phyloP scores from a whole-genome alignment of 768 basidiomycete species.

The Hericium alpestre region DNA sequence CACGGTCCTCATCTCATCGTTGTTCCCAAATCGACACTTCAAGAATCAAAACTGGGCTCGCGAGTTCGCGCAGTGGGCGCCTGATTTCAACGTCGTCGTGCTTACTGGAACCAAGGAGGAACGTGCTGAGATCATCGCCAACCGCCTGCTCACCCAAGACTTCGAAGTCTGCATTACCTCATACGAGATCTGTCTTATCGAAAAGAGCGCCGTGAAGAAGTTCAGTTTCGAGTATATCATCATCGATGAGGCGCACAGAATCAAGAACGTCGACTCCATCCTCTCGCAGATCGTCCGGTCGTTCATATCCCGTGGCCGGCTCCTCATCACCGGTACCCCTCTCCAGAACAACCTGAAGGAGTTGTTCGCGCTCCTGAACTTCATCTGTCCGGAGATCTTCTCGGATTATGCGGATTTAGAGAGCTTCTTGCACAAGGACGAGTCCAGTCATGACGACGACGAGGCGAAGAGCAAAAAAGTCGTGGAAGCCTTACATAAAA shows the following conservation, averaged over 20 bases:
- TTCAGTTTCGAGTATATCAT: conserved; percentile 96
- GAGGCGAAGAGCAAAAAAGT: conserved; percentile 86
- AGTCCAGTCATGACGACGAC: conserved; percentile 51
- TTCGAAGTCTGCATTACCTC: conserved; percentile 94
- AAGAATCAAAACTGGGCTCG: conserved; percentile 97
- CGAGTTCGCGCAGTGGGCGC: conserved; percentile 87
- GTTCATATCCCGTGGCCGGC: conserved; percentile 78
- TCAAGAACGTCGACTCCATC: conserved; percentile 97
- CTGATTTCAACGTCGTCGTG: conserved; percentile 72
- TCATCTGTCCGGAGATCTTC: conserved; percentile 95
- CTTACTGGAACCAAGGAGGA: conserved; percentile 88
- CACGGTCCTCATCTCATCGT: conserved; percentile 87
- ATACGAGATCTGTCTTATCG: conserved; percentile 95
- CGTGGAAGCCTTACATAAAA: conserved; percentile 95
- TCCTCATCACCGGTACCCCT: conserved; percentile 95
- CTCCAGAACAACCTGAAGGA: conserved; percentile 96
- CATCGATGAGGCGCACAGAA: conserved; percentile 97
- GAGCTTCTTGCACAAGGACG: conserved; percentile 86
- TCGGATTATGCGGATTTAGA: conserved; percentile 87
- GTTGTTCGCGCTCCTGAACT: conserved; percentile 84
- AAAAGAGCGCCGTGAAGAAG: conserved; percentile 85
- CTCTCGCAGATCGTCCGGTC: conserved; percentile 88
- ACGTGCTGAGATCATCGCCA: conserved; percentile 68
- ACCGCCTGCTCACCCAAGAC: conserved; percentile 70
- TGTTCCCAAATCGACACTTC: conserved; percentile 96